A percentile compares a stretch with the other conserved stretches of the same genome.
phyloP scores from a whole-genome alignment of 176 grass and related monocot genomes.

The Paspalum vaginatum region DNA sequence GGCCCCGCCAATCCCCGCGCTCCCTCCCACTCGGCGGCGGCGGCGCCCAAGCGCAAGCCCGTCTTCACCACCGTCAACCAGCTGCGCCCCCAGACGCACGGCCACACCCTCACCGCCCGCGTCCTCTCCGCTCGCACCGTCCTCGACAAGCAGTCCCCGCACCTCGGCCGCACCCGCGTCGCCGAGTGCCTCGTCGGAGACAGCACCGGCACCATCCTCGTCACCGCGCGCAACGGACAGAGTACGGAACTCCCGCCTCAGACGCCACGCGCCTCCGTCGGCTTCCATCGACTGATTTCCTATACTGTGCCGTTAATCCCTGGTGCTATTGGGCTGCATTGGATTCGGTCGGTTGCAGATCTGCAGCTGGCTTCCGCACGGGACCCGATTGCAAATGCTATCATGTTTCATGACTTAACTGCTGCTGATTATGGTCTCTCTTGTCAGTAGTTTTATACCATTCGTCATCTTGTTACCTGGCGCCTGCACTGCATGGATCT shows the following conservation, averaged over 20 bases:
- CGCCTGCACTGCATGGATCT: neutral
- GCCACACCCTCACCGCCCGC: constrained; percentile 50
- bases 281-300: no score
- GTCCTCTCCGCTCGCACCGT: constrained; percentile 47
- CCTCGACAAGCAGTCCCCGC: constrained; percentile 43
- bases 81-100: constrained; percentile 42
- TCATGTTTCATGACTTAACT: neutral
- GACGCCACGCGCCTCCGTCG: no score
- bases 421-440: neutral
- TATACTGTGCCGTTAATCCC: no score
- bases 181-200: constrained; percentile 64
- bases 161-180: constrained; percentile 36
- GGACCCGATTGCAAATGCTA: neutral
- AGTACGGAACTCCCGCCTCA: no score
- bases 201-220: constrained; percentile 51
- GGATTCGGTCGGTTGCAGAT: neutral
- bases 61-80: constrained; percentile 57
- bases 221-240: constrained; percentile 61
- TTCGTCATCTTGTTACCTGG: neutral
- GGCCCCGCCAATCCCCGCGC: neutral
- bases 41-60: constrained; percentile 40
- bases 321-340: neutral
- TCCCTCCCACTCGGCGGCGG: neutral
- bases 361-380: neutral
- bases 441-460: neutral